phyloP scores from a whole-genome alignment of 139 green algal species.

The Haematococcus sp. region DNA sequence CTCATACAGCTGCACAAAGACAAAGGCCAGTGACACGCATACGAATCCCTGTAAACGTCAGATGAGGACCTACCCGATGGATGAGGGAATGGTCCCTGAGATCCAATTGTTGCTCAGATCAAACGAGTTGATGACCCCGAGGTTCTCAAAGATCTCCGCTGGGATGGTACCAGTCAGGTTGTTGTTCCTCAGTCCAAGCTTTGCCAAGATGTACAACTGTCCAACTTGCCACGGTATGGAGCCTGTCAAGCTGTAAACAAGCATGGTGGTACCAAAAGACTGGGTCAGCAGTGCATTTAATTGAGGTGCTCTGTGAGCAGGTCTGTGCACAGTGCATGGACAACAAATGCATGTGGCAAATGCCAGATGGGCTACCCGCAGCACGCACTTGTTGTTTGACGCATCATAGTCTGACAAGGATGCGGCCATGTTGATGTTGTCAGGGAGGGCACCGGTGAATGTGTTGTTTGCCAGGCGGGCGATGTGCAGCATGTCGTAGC shows the following conservation, averaged over 20 bases:
- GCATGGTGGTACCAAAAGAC: too few species aligned
- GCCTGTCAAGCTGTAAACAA: constrained; percentile 11
- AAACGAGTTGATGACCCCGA: not conserved
- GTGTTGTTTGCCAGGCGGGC: constrained; percentile 36
- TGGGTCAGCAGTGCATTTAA: too few species aligned
- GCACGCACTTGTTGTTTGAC: constrained; percentile 22
- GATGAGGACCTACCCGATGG: too few species aligned
- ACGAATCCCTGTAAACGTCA: too few species aligned
- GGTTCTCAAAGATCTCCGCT: constrained; percentile 7
- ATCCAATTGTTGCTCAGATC: too few species aligned
- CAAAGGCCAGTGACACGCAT: too few species aligned
- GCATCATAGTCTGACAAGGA: constrained; percentile 16
- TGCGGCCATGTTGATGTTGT: not conserved
- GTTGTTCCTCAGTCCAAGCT: constrained; percentile 14
- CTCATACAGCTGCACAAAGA: too few species aligned
- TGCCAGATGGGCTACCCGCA: too few species aligned
- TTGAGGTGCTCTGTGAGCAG: not conserved
- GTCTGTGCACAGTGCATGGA: not conserved
- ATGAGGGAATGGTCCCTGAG: too few species aligned
- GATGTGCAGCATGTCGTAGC: constrained; percentile 30
- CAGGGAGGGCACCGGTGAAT: constrained; percentile 21
- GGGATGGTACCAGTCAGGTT: constrained; percentile 10
- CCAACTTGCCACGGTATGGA: not conserved
- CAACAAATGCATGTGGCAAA: too few species aligned
- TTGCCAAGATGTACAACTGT: constrained; percentile 14